A percentile compares a stretch with the other conserved stretches of the same genome.
Conservation (phyloP, 73 alveolate species). For the Blepharisma japonicum region DNA sequence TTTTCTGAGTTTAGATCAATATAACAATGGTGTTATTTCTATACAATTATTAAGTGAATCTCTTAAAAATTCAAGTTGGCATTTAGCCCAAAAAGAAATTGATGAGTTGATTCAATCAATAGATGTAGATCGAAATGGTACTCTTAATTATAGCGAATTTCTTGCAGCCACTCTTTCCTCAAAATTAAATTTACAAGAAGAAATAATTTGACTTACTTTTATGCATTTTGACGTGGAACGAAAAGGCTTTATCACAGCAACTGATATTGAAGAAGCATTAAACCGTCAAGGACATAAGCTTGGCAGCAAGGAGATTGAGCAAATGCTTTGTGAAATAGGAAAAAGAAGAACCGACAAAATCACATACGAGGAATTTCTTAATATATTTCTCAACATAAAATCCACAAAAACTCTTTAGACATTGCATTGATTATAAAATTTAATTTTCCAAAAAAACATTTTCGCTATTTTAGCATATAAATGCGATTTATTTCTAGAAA, state of each 20-base stretch:
- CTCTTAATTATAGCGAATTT: background rate
- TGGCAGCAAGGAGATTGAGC: background rate
- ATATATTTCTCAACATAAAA: no score
- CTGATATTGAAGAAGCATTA: background rate
- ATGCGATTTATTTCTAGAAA: no score
- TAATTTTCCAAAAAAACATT: no score
- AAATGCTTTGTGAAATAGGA: background rate
- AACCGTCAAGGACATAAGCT: background rate
- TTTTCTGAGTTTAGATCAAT: background rate
- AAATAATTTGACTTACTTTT: background rate
- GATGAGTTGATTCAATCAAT: background rate
- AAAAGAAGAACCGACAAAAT: no score
- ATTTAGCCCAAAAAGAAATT: background rate
- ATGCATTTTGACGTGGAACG: background rate
- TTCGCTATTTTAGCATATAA: no score
- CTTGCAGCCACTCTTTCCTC: constrained; percentile 5
- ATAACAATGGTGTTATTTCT: background rate
- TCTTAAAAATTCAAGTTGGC: background rate
- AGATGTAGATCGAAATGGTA: background rate
- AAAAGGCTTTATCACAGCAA: constrained; percentile 18
- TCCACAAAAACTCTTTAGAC: no score
- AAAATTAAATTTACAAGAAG: background rate
- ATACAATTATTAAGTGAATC: background rate
- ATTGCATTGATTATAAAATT: no score
- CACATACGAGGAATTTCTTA: no score